Evolutionary conservation across 2,329 filamentous ascomycete species (phyloP).

Genomic region (Scedosporium apiospermum): DNA sequence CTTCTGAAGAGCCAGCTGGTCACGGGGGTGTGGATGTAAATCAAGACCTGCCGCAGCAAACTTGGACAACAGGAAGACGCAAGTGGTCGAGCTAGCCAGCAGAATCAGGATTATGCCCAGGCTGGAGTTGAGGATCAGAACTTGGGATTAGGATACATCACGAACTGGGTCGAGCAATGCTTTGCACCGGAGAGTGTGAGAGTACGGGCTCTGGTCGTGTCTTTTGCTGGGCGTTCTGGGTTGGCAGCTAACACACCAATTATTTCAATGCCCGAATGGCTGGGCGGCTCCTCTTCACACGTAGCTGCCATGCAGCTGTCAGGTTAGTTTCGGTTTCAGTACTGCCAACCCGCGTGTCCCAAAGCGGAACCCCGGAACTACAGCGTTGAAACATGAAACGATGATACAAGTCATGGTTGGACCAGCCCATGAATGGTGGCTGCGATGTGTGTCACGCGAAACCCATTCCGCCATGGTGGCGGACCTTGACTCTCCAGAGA

Average conservation of each 20-base stretch:
- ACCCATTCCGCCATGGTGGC: not conserved
- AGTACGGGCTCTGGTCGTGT: too few relatives aligned
- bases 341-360: not conserved
- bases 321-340: constrained; percentile 5
- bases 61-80: not conserved
- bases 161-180: too few relatives aligned
- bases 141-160: too few relatives aligned
- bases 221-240: not conserved
- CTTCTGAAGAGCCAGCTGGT: not conserved
- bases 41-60: not conserved
- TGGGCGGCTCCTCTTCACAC: not conserved
- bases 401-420: not conserved
- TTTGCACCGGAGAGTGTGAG: too few relatives aligned
- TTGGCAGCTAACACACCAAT: not conserved
- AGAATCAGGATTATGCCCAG: too few relatives aligned
- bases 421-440: not conserved
- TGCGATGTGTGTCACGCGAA: not conserved
- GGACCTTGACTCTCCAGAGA: not conserved
- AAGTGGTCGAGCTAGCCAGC: not conserved
- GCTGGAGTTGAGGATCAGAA: too few relatives aligned
- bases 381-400: constrained; percentile 3
- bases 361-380: not conserved
- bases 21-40: constrained; percentile 2
- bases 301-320: not conserved
- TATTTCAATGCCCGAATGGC: not conserved